phyloP scores from a whole-genome alignment of 2,329 filamentous ascomycete species.

The Sporothrix schenckii region DNA sequence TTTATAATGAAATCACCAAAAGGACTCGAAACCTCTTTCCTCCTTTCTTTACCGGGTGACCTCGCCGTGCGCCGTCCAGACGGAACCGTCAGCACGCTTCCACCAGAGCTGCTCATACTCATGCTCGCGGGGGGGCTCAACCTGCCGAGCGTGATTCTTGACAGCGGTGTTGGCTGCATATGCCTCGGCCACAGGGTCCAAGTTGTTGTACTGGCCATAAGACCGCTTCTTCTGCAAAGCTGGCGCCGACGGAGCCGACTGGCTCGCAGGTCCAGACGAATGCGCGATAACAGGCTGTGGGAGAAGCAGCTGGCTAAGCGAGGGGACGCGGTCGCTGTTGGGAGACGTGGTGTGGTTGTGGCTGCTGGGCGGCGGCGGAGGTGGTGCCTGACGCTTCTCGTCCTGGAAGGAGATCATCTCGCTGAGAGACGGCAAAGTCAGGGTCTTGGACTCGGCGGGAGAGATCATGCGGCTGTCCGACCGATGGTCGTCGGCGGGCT shows the following conservation, averaged over 20 bases:
- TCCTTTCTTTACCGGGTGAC: background rate
- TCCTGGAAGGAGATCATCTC: conserved; percentile 35
- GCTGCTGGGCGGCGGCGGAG: background rate
- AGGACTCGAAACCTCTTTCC: background rate
- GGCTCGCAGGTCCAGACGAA: background rate
- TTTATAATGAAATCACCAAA: background rate
- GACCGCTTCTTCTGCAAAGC: conserved; percentile 34
- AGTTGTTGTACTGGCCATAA: conserved; percentile 35
- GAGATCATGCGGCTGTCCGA: conserved; percentile 19
- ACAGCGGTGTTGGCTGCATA: conserved; percentile 26
- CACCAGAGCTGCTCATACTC: conserved; percentile 35
- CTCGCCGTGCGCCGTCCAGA: conserved; percentile 35
- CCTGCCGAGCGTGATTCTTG: conserved; percentile 37
- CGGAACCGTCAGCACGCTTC: conserved; percentile 37
- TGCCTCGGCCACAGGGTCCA: conserved; percentile 27
- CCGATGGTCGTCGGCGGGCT: conserved; percentile 17
- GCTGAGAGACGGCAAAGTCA: conserved; percentile 36
- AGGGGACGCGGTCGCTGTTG: conserved; percentile 34
- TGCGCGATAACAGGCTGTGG: conserved; percentile 30
- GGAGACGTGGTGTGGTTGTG: conserved; percentile 24
- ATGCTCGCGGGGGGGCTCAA: conserved; percentile 22
- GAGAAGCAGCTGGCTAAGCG: conserved; percentile 35
- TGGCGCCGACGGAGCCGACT: background rate
- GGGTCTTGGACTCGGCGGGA: conserved; percentile 31
- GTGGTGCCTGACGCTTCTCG: conserved; percentile 25